Evolutionary conservation across 495 filamentous ascomycete genomes (phyloP), one percentile per base, ranked within the genome.

Genomic region (Umbilicaria muhlenbergii): DNA sequence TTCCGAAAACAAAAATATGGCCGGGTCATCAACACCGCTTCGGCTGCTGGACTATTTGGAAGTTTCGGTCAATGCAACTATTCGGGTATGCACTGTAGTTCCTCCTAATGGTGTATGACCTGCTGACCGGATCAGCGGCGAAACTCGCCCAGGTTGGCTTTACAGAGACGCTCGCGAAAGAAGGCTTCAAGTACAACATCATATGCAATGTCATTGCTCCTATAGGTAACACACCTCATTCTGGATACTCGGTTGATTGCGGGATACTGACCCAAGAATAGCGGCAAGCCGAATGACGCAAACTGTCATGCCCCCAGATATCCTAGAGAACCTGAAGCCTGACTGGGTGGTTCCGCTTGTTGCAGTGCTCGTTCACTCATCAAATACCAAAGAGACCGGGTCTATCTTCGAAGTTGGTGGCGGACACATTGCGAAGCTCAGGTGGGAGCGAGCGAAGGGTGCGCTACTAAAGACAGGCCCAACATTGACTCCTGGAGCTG

Each of bases 1-100:
- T 95, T 96, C 75, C 73, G 92, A 53, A 94, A 95, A 64, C 91
- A 98, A 66, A 98, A 94, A 75, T 96, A 85, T 60, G 91, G 91
- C 33, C 77, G 91, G 44, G 69, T 98, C 39, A 94, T 98, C 62
- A 95, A 92, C 71, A 96, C 92, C 19, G 75, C 92, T 39, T 95
- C 89, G 15, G 87, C 88, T 17, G 92, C 91, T 41, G 91, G 91
- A 55, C 74, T 98, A 21, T 98, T 94, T 64, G 91, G 91, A 50
- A 85, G 71, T 68, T 98, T 96, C 59, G 91, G 91, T 44, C 91
- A 98, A 69, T 71, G 79, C 65, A 98, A 98, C 66, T 98, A 98
- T 66, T 93, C 92, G 28, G 77, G 75, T 77, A 59, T 40, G 62
- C 41, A 18, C 10, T 18, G 24, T 0, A 38, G 17, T 5, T 48